Conservation (phyloP, 2,329 filamentous ascomycete genomes). For the Penicillium rolfsii region DNA sequence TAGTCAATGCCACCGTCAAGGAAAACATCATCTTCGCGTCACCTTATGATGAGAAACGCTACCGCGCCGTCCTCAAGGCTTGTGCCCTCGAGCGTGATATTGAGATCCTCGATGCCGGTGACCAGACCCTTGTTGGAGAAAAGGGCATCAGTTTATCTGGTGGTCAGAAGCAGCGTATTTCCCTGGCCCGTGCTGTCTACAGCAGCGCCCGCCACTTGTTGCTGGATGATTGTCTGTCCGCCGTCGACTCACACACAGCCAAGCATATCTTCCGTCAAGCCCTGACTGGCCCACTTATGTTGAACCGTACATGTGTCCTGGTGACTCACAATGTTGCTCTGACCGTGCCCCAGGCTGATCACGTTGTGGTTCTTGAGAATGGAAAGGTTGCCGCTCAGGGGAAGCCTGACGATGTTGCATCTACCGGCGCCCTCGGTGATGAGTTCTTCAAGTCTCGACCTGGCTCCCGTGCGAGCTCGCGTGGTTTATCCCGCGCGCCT, state of each 20-base stretch:
- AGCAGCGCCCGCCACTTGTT: slow-evolving; percentile 89
- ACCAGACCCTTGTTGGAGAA: slow-evolving; percentile 92
- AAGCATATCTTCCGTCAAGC: slow-evolving; percentile 98
- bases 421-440: slow-evolving; percentile 85
- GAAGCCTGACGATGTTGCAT: slow-evolving; percentile 74
- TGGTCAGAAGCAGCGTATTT: slow-evolving; percentile 96
- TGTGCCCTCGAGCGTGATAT: slow-evolving; percentile 91
- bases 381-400: slow-evolving; percentile 78
- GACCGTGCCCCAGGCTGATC: slow-evolving; percentile 77
- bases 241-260: slow-evolving; percentile 94
- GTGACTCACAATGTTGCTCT: slow-evolving; percentile 95
- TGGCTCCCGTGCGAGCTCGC: slow-evolving; percentile 70
- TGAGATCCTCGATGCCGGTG: slow-evolving; percentile 87
- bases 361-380: slow-evolving; percentile 84
- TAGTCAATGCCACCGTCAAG: slow-evolving; percentile 92
- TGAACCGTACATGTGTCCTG: slow-evolving; percentile 83
- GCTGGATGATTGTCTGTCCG: slow-evolving; percentile 92
- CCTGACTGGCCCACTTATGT: slow-evolving; percentile 86
- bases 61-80: slow-evolving; percentile 83
- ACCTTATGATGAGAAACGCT: slow-evolving; percentile 77
- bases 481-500: slow-evolving; percentile 74
- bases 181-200: slow-evolving; percentile 94
- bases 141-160: slow-evolving; percentile 97
- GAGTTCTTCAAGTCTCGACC: slow-evolving; percentile 77
- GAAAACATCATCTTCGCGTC: slow-evolving; percentile 94